Conservation (phyloP, 164 flowering plant genomes). For the Liquidambar formosana region DNA sequence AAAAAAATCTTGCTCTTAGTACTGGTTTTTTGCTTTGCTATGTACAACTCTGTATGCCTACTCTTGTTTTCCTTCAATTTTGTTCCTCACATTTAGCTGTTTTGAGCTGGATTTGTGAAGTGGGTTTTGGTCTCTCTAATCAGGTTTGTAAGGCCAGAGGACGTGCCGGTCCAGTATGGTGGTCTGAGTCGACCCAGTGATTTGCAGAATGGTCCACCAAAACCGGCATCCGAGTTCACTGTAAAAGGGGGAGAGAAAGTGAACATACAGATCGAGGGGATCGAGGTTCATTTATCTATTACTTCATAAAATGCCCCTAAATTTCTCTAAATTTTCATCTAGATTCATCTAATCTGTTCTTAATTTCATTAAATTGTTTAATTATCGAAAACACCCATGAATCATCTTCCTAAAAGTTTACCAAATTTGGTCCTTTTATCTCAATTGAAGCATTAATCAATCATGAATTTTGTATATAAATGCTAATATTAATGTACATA, state of each 20-base stretch:
- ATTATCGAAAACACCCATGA: too few relatives aligned
- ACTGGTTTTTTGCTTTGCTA: background rate
- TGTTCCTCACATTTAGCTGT: too few relatives aligned
- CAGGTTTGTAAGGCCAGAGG: slow-evolving; percentile 88
- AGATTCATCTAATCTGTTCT: background rate
- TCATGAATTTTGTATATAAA: too few relatives aligned
- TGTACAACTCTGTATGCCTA: background rate
- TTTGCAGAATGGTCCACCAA: slow-evolving; percentile 63
- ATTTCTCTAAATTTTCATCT: too few relatives aligned
- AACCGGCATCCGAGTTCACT: slow-evolving; percentile 91
- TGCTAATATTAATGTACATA: too few relatives aligned
- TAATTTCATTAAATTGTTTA: background rate
- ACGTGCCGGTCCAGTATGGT: slow-evolving; percentile 86
- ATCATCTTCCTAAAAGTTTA: too few relatives aligned
- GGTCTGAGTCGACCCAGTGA: slow-evolving; percentile 77
- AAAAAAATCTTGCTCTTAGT: background rate
- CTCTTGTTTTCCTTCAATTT: background rate
- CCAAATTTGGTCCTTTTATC: too few relatives aligned
- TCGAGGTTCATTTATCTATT: slow-evolving; percentile 56
- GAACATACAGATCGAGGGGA: slow-evolving; percentile 92
- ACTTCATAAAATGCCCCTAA: too few relatives aligned
- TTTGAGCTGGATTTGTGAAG: background rate
- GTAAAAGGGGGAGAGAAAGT: slow-evolving; percentile 97
- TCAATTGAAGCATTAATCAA: too few relatives aligned
- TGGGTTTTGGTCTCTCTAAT: slow-evolving; percentile 8